Conservation (phyloP, 306 rosid genomes). For the Amphicarpaea edgeworthii region DNA sequence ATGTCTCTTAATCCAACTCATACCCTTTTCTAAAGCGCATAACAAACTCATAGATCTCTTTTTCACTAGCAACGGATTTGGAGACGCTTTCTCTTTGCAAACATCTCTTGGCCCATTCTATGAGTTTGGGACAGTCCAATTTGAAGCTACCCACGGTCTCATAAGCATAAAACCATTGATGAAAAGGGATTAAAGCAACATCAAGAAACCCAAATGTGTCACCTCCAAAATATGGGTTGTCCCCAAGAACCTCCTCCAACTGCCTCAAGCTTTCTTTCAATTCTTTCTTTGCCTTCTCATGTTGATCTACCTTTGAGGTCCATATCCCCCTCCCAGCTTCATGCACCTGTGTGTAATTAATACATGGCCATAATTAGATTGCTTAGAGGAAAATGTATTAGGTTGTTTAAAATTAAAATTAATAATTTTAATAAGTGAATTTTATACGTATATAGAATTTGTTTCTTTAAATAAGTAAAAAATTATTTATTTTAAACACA, state of each 20-base stretch:
- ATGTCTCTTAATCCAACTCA: conserved; percentile 2
- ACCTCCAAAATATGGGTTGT: neutral
- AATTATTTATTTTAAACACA: too few species aligned
- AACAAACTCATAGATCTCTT: neutral
- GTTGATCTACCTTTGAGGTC: neutral
- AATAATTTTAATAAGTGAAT: too few species aligned
- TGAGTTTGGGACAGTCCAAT: neutral
- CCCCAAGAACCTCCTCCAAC: neutral
- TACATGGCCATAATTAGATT: too few species aligned
- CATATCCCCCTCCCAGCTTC: conserved; percentile 3
- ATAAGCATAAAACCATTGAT: conserved; percentile 2
- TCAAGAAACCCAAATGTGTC: conserved; percentile 14
- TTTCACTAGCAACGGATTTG: conserved; percentile 1
- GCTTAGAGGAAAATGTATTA: too few species aligned
- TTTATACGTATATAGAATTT: too few species aligned
- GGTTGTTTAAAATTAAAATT: too few species aligned
- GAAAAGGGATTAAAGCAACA: neutral
- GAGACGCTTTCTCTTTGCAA: neutral
- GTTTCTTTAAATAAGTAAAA: too few species aligned
- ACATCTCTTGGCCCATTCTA: conserved; percentile 13
- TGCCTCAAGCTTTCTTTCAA: neutral
- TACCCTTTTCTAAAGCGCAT: neutral
- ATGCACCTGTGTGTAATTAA: too few species aligned
- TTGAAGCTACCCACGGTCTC: neutral
- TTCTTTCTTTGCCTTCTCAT: neutral